Conservation (phyloP, 2,329 filamentous ascomycete genomes). For the Cytospora leucostoma region DNA sequence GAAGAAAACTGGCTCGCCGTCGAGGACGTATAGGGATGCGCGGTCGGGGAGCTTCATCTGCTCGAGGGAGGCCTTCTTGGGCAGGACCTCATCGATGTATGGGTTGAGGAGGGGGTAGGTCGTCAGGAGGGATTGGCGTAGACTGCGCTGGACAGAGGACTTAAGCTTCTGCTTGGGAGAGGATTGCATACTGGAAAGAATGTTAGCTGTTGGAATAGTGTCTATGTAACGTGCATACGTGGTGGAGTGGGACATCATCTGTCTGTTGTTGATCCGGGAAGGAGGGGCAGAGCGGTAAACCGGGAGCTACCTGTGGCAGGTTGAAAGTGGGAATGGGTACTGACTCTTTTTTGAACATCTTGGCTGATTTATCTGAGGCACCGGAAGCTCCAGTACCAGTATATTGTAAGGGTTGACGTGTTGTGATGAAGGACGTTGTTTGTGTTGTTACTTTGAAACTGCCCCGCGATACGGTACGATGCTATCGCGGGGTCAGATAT, state of each 20-base stretch:
- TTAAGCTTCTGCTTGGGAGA: slow-evolving; percentile 95
- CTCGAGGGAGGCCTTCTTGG: slow-evolving; percentile 90
- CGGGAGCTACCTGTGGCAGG: not conserved
- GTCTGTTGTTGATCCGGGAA: slow-evolving; percentile 1
- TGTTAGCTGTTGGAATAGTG: slow-evolving; percentile 28
- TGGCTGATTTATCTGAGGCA: slow-evolving; percentile 35
- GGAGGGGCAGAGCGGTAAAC: slow-evolving; percentile 1
- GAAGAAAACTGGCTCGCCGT: slow-evolving; percentile 81
- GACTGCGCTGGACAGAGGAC: slow-evolving; percentile 85
- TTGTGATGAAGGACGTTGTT: too few relatives aligned
- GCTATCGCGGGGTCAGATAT: slow-evolving; percentile 34
- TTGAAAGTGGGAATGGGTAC: slow-evolving; percentile 33
- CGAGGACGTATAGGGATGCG: slow-evolving; percentile 83
- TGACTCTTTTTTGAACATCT: slow-evolving; percentile 94
- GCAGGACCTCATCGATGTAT: slow-evolving; percentile 90
- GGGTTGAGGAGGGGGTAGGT: slow-evolving; percentile 85
- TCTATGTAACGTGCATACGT: not conserved
- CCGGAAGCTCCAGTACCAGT: not conserved
- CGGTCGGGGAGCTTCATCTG: slow-evolving; percentile 92
- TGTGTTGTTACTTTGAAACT: slow-evolving; percentile 18
- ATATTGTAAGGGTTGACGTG: not conserved
- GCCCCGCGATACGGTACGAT: slow-evolving; percentile 29
- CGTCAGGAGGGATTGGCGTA: slow-evolving; percentile 79
- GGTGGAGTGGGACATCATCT: not conserved
- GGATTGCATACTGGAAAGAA: slow-evolving; percentile 63